Conservation (phyloP, 306 rosid species). For the Castanea mollissima region DNA sequence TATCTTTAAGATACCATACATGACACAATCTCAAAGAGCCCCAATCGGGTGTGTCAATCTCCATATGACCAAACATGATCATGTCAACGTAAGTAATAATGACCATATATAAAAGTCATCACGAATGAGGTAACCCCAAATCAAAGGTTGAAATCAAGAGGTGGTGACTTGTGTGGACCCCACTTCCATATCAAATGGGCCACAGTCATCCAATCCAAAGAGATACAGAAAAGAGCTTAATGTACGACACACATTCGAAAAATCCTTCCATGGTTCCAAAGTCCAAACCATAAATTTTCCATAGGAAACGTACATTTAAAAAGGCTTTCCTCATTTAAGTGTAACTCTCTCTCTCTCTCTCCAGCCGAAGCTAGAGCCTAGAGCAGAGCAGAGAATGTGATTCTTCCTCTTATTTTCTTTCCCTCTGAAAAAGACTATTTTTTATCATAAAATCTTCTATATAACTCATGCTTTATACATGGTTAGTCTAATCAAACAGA, state of each 20-base stretch:
- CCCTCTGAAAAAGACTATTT: slow-evolving; percentile 1
- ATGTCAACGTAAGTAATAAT: not conserved
- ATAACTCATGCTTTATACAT: not conserved
- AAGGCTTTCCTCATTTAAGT: not conserved
- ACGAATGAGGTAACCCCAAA: too few relatives aligned
- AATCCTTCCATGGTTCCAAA: slow-evolving; percentile 5
- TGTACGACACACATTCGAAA: slow-evolving; percentile 17
- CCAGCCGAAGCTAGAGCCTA: not conserved
- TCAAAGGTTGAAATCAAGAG: not conserved
- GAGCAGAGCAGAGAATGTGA: not conserved
- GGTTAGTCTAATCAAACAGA: slow-evolving; percentile 23
- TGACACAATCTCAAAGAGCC: not conserved
- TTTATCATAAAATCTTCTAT: slow-evolving; percentile 13
- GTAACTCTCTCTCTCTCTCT: slow-evolving; percentile 11
- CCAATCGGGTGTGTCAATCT: not conserved
- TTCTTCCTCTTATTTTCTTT: slow-evolving; percentile 18
- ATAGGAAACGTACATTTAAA: slow-evolving; percentile 5
- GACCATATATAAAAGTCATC: not conserved
- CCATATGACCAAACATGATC: not conserved
- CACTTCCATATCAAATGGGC: not conserved
- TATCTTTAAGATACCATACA: too few relatives aligned
- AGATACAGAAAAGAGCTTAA: not conserved
- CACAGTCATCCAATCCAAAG: not conserved
- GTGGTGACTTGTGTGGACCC: not conserved
- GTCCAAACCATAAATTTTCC: slow-evolving; percentile 3